Evolutionary conservation across 441 rosid genomes (phyloP), one percentile per base, ranked within the genome.

Genomic region (Adansonia madagascariensis): DNA sequence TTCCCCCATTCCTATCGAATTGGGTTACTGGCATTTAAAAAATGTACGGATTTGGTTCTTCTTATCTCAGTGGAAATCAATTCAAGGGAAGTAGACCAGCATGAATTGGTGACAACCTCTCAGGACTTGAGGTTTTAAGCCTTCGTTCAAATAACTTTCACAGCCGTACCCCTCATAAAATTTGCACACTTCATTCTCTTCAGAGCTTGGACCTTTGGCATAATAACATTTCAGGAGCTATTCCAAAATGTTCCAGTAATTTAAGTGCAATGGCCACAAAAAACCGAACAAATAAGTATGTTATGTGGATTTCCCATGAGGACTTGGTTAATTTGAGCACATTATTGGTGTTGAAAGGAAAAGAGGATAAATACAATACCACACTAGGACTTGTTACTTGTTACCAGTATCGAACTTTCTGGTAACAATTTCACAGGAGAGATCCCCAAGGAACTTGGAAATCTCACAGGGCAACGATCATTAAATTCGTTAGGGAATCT

Each of bases 391-490:
- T 81, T 2, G 67, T 81, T 27, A 18, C 20, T 81, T 2, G 67
- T 81, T 27, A 75, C 31, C 8, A 53, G 22, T 64, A 47, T 82
- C 4, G 79, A 79, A 62, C 78, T 83, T 17, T 80, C 86, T 11
- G 18, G 2, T 12, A 83, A 72, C 31, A 7, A 39, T 53, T 73
- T 83, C 4, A 8, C 47, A 0, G 80, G 77, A 8, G 22, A 72
- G 14, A 75, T 83, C 24, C 79, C 79, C 0, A 0, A 6, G 1
- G 65, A 75, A 15, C 41, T 82, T 27, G 74, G 75, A 22, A 64
- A 50, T 1, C 77, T 84, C 0, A 0, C 0, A 6, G 69, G 20
- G 12, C 4, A 78, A 11, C 41, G 41, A 35, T 35, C 41, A 35
- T 35, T 35, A 35, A 35, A 35, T 35, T 35, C 6, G 41, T 35